Evolutionary conservation across 2,329 filamentous ascomycete genomes (phyloP).

Genomic region (Iodosphaeria phyllophila): DNA sequence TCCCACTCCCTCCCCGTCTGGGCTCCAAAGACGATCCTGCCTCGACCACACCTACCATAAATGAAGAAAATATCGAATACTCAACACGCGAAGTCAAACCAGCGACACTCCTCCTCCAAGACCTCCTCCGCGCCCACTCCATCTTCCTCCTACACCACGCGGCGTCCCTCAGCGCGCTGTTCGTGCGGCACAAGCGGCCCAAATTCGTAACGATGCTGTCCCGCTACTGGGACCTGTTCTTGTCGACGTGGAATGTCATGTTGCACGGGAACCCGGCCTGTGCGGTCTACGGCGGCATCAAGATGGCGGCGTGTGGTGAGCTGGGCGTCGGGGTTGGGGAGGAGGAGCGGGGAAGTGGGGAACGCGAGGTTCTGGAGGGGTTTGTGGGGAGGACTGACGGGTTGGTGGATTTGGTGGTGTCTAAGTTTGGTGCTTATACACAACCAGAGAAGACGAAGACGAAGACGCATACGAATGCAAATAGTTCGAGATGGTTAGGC

Average conservation of each 20-base stretch:
- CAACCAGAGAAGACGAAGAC: conserved; percentile 8
- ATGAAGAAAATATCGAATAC: conserved; percentile 46
- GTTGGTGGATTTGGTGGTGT: conserved; percentile 73
- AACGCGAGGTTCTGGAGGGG: conserved; percentile 85
- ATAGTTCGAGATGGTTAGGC: conserved; percentile 50
- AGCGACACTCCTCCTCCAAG: conserved; percentile 55
- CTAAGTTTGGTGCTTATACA: conserved; percentile 46
- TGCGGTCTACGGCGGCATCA: conserved; percentile 65
- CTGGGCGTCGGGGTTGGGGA: conserved; percentile 88
- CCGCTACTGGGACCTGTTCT: conserved; percentile 60
- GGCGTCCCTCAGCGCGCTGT: conserved; percentile 51
- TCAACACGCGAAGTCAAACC: conserved; percentile 83
- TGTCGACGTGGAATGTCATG: conserved; percentile 70
- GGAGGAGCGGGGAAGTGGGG: conserved; percentile 84
- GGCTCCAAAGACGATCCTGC: conserved; percentile 19
- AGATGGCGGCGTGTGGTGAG: conserved; percentile 77
- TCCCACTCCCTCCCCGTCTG: conserved; percentile 39
- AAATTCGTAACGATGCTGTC: conserved; percentile 57
- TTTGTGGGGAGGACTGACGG: conserved; percentile 64
- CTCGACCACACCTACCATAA: conserved; percentile 16
- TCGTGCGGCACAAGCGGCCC: conserved; percentile 39
- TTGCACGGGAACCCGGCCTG: conserved; percentile 76
- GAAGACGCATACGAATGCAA: conserved; percentile 3
- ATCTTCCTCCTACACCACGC: conserved; percentile 81
- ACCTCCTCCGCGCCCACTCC: conserved; percentile 66